Evolutionary conservation across 495 filamentous ascomycete species (phyloP), one percentile per base, ranked within the genome.

Genomic region (Thozetella sp.): DNA sequence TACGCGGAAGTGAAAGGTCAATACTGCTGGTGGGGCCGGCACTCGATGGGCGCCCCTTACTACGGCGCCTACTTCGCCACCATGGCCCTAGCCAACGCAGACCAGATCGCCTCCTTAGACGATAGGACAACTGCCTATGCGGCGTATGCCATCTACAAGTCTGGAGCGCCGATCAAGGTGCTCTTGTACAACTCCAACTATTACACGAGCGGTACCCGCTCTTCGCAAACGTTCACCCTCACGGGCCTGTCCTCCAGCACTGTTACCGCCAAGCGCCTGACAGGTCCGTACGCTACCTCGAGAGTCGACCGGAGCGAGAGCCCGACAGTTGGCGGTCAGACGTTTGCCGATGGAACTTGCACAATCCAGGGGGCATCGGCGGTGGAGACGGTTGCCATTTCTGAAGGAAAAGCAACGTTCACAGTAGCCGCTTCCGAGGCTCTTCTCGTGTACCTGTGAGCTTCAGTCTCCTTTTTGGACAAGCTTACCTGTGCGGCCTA

Each of bases 21-120:
- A 58, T 81, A 81, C 55, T 78, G 76, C 60, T 80, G 74, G 74
- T 80, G 76, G 74, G 77, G 77, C 1, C 63, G 72, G 1, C 74
- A 79, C 51, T 53, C 59, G 4, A 76, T 75, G 57, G 73, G 73
- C 13, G 61, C 74, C 0, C 77, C 79, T 1, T 81, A 76, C 56
- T 80, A 75, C 56, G 79, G 79, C 6, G 79, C 77, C 12, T 78
- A 80, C 54, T 75, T 74, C 17, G 79, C 73, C 3, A 69, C 73
- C 10, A 70, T 74, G 57, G 73, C 72, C 0, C 64, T 81, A 15
- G 76, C 76, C 3, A 64, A 67, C 22, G 76, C 75, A 6, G 67
- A 72, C 20, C 67, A 72, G 25, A 73, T 82, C 53, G 65, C 73
- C 20, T 56, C 69, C 0, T 60, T 80, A 10, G 77, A 80, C 55